Base-by-base conservation (phyloP, 768 basidiomycete species). In the Russula foetens region DNA sequence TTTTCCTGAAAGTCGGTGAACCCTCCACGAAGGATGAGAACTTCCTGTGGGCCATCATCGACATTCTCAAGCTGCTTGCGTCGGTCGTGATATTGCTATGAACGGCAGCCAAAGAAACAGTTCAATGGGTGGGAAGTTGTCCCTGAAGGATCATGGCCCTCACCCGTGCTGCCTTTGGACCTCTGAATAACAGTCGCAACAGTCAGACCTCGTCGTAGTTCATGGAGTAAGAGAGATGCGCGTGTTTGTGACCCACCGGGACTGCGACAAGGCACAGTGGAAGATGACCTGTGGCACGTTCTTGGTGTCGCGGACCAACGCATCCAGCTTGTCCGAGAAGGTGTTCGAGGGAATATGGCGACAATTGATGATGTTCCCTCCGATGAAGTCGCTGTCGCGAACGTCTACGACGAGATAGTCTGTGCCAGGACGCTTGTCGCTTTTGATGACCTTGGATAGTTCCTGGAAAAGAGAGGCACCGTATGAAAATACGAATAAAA, bases 401-500 rank as follows among this genome's bases (percentile, higher is more conserved):
- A 93, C 91, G 70, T 93, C 91, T 43, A 93, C 80, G 46, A 93
- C 79, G 31, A 86, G 71, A 69, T 84, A 92, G 69, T 92, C 88
- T 69, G 82, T 81, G 67, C 75, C 72, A 8, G 81, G 74, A 33
- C 75, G 73, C 67, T 84, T 84, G 58, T 77, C 79, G 68, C 80
- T 82, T 72, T 85, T 90, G 65, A 92, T 84, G 60, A 90, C 71
- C 31, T 73, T 71, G 21, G 84, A 84, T 49, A 92, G 82, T 69
- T 88, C 83, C 90, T 92, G 69, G 39, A 17, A 58, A 56, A 45
- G 46, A 39, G 28, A 50, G 7, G 38, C 38, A 7, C 39, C 17
- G 15, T 41, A 1, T 41, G 17, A 41, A n/a, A 19, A 3, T 41
- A 41, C 12, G 39, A 12, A 17, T 17, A 41, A 17, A 41, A 17